These are phyloP conservation scores for Botrytis cinerea DNA, from an alignment of 2,329 filamentous ascomycete species.

Conservation along the genomic window DNA sequence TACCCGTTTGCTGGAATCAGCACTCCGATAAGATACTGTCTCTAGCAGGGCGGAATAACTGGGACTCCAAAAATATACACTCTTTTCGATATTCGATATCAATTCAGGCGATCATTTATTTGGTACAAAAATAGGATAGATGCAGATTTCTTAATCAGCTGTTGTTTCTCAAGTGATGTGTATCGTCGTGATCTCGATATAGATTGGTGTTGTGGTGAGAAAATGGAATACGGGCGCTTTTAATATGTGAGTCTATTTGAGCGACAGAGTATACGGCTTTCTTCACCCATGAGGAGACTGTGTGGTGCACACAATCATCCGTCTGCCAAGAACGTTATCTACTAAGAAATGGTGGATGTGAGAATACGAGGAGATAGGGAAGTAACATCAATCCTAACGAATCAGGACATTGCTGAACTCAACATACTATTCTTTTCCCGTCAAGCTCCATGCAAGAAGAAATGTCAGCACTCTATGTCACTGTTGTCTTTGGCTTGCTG, in stretches of 20 bases:
- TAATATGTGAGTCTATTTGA: neutral
- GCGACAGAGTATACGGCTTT: neutral
- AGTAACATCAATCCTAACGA: too few species aligned
- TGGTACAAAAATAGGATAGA: neutral
- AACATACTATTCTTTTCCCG: neutral
- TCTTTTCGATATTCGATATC: neutral
- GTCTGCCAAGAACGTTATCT: neutral
- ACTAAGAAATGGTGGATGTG: neutral
- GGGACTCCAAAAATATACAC: neutral
- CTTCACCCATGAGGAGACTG: neutral
- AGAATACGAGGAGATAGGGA: constrained; percentile 1
- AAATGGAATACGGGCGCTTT: neutral
- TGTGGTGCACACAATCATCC: neutral
- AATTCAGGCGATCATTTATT: neutral
- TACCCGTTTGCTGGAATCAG: neutral
- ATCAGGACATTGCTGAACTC: neutral
- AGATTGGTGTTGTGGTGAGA: neutral
- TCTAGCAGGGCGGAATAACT: neutral
- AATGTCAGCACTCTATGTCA: neutral
- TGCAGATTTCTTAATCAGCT: too few species aligned
- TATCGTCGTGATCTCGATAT: too few species aligned
- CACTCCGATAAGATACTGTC: neutral
- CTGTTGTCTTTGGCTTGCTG: neutral
- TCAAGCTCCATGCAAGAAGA: neutral
- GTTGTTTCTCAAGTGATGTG: too few species aligned